Evolutionary conservation across 768 basidiomycete species (phyloP).

Genomic region (Tulasnella sp.): DNA sequence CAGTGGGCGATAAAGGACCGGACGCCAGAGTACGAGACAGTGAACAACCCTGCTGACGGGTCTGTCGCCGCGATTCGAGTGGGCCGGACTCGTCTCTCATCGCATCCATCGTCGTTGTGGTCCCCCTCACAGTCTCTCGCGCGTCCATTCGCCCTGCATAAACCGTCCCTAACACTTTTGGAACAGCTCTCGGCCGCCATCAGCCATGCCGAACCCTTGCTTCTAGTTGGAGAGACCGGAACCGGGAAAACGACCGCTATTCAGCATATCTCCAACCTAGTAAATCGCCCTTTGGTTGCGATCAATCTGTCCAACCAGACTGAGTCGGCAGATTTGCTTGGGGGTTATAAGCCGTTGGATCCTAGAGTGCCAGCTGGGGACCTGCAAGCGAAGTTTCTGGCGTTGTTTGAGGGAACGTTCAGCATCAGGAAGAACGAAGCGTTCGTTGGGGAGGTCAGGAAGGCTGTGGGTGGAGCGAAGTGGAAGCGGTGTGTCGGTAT

Average conservation of each 20-base stretch:
- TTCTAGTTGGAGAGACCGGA: constrained; percentile 96
- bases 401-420: constrained; percentile 76
- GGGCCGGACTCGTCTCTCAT: constrained; percentile 46
- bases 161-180: constrained; percentile 66
- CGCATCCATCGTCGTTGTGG: constrained; percentile 28
- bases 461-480: constrained; percentile 66
- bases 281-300: constrained; percentile 66
- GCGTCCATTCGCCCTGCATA: constrained; percentile 80
- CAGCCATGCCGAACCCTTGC: constrained; percentile 64
- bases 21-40: constrained; percentile 53
- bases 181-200: constrained; percentile 69
- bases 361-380: constrained; percentile 61
- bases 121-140: constrained; percentile 19
- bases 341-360: constrained; percentile 94
- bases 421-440: constrained; percentile 82
- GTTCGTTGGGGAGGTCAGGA: constrained; percentile 70
- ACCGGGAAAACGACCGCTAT: constrained; percentile 95
- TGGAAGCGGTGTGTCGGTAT: constrained; percentile 77
- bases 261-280: constrained; percentile 71
- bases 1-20: constrained; percentile 58
- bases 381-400: constrained; percentile 62
- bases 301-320: constrained; percentile 95
- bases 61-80: constrained; percentile 44
- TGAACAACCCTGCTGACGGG: constrained; percentile 52
- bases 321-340: constrained; percentile 85